Evolutionary conservation across 75 land plant genomes (phyloP), one percentile per base, ranked within the genome.

Genomic region (Chamaecyparis obtusa): DNA sequence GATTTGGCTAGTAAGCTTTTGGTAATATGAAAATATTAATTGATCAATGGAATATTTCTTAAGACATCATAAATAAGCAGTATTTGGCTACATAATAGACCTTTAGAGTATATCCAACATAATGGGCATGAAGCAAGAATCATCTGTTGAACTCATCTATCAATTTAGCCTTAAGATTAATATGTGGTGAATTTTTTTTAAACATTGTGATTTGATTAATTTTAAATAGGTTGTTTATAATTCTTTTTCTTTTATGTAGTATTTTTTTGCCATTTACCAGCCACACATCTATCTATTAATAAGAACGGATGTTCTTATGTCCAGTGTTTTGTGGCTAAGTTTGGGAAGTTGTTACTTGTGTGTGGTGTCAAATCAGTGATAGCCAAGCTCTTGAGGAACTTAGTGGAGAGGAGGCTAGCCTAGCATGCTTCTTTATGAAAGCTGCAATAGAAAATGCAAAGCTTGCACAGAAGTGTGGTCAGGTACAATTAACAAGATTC

Each of bases 381-480:
- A 88, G 89, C 87, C 88, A 92, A 78, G 96, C 93, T 35, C 89
- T 89, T 54, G 78, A 88, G 86, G 93, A 91, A 79, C 92, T 95
- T 89, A 88, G 82, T 84, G 91, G 92, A 85, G 93, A 89, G 51
- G 98, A 96, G 55, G 85, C 89, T 35, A 80, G 85, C 54, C 67
- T 80, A 21, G 84, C 93, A 74, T 89, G 88, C 79, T 87, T 83
- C 56, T 96, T 94, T 88, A 96, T 97, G 98, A 88, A 89, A 86
- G 60, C 49, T 14, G 95, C 98, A 54, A 86, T 97, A 71, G 43
- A 90, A 39, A 86, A 95, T 84, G 89, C 95, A 87, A 93, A 87
- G 35, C 75, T 86, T 74, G 89, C 88, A n/a, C 83, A 69, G 35
- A 88, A 86, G 54, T 17, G 41, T 76, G 88, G 79, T 60, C 92